Evolutionary conservation across 2,329 filamentous ascomycete species (phyloP).

Genomic region (Aspergillus sp.): DNA sequence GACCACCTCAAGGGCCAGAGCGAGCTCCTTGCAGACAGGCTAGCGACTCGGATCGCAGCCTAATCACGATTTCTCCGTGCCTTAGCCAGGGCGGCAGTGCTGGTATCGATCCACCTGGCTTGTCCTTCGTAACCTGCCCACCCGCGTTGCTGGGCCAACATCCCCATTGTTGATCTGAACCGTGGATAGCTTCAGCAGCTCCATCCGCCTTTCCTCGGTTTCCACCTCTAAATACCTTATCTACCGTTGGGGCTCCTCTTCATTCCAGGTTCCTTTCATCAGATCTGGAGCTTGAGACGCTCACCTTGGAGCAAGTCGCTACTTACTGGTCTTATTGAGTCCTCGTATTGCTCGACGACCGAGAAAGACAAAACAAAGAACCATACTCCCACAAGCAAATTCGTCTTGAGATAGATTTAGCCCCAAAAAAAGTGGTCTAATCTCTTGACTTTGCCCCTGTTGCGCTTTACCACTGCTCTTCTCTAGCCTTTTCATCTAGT

Average conservation of each 20-base stretch:
- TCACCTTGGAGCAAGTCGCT: constrained; percentile 7
- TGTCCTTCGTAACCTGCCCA: constrained; percentile 18
- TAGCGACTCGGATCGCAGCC: constrained; percentile 16
- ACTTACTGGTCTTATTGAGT: constrained; percentile 1
- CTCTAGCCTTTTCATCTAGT: constrained; percentile 17
- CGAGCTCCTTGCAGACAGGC: constrained; percentile 22
- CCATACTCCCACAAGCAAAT: constrained; percentile 5
- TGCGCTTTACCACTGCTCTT: constrained; percentile 1
- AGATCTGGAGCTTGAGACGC: constrained; percentile 13
- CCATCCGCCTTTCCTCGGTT: constrained; percentile 29
- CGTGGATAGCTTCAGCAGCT: constrained; percentile 31
- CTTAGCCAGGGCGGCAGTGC: constrained; percentile 18
- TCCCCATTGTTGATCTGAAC: constrained; percentile 40
- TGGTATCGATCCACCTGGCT: constrained; percentile 18
- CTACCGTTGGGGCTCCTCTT: constrained; percentile 26
- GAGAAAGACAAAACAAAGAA: neutral
- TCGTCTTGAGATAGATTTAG: constrained; percentile 14
- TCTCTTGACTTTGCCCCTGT: constrained; percentile 8
- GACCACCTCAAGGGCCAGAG: constrained; percentile 8
- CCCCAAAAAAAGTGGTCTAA: constrained; percentile 15
- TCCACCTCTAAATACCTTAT: constrained; percentile 31
- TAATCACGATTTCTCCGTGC: constrained; percentile 13
- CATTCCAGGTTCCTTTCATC: constrained; percentile 9
- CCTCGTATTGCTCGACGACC: constrained; percentile 10
- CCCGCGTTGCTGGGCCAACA: constrained; percentile 40